Evolutionary conservation across 352 stramenopile species (phyloP), one percentile per base, ranked within the genome.

Genomic region (Globisporangium iwayamae): DNA sequence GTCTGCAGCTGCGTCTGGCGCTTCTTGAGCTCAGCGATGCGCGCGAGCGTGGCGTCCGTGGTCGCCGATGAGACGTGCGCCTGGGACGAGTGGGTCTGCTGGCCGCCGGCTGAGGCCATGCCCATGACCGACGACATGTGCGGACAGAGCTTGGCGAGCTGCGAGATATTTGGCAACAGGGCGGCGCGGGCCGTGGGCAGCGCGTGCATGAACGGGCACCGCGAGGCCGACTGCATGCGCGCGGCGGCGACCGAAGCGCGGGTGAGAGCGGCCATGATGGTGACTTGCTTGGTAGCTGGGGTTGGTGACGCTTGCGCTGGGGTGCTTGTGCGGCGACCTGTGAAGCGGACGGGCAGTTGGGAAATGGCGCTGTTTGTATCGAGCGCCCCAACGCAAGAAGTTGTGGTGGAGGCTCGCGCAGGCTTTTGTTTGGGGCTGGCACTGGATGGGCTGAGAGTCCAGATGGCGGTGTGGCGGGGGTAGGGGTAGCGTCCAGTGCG

Each of bases 41-140:
- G 83, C 67, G 82, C 77, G n/a, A 90, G 62, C 60, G 81, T 91
- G n/a, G 83, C 83, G 51, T 81, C 75, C 13, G 81, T 85, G 32
- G 75, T 70, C 5, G 80, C 74, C 18, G 74, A 75, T 28, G 79
- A 80, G 28, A 78, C 61, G 64, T 90, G 83, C 56, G 82, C 81
- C 69, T 92, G 82, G 43, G 80, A 89, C 67, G 67, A 73, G 53
- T 68, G 67, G 41, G 36, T 36, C 32, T 36, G 36, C 36, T 47
- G 41, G 60, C 77, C 75, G 36, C 79, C 78, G 0, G 71, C 74
- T 13, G 73, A 68, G 5, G 77, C 79, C 25, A 79, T 75, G 63
- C 75, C 78, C 84, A 95, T 93, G 56, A 92, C 64, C 20, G 74
- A 78, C 60, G 82, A 91, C 86, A 95, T 93, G 81, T 95, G 87